phyloP scores from a whole-genome alignment of 805 yeast genomes.

The Candida ovalis region DNA sequence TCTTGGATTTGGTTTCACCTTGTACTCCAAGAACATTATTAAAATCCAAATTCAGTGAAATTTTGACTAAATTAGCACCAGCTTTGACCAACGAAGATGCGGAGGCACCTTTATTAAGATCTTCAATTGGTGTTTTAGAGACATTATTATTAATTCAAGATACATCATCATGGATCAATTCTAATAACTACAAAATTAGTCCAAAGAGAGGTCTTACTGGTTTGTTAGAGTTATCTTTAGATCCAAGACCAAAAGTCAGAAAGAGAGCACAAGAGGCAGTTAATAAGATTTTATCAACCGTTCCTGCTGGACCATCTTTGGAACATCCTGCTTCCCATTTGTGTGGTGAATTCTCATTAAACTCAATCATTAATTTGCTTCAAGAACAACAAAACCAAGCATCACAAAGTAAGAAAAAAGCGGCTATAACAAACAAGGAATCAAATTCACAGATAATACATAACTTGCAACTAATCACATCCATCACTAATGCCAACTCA shows the following conservation, averaged over 20 bases:
- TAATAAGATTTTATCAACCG: constrained; percentile 53
- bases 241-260: constrained; percentile 92
- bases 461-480: constrained; percentile 66
- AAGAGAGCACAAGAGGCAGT: constrained; percentile 92
- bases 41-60: constrained; percentile 70
- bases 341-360: constrained; percentile 66
- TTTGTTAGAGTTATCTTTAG: constrained; percentile 71
- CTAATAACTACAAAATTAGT: constrained; percentile 46
- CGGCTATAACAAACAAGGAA: constrained; percentile 39
- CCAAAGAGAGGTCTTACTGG: constrained; percentile 83
- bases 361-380: constrained; percentile 46
- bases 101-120: constrained; percentile 76
- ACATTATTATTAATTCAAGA: constrained; percentile 77
- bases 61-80: constrained; percentile 77
- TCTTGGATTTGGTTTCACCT: constrained; percentile 77
- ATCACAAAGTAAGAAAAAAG: constrained; percentile 29
- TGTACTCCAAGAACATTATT: constrained; percentile 66
- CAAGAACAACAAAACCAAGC: constrained; percentile 35
- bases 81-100: constrained; percentile 64
- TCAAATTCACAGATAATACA: constrained; percentile 62
- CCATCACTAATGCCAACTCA: constrained; percentile 68
- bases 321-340: constrained; percentile 73
- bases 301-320: constrained; percentile 74
- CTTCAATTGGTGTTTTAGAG: constrained; percentile 85
- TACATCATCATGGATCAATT: constrained; percentile 67